Evolutionary conservation across 2,329 filamentous ascomycete species (phyloP), one percentile per base, ranked within the genome.

Genomic region (Aspergillus unguis): DNA sequence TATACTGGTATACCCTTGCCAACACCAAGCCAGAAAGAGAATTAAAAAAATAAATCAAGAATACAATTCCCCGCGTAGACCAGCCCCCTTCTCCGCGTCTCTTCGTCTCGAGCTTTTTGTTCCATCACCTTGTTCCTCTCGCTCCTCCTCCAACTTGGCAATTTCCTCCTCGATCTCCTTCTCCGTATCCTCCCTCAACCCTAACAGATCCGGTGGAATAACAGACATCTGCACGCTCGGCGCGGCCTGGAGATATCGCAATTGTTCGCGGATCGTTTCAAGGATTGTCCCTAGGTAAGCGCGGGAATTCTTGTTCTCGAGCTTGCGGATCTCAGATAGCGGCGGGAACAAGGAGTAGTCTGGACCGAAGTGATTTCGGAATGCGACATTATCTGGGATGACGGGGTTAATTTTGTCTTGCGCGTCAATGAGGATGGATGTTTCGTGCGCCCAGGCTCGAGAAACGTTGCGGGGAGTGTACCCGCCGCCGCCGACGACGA

Each of bases 381-480:
- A 95, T 0, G 91, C 89, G 6, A 92, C 85, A 63, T 95, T 85
- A 33, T 82, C 74, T 0, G 94, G 92, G 28, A 97, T 86, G 9
- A 84, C 80, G 17, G 87, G 82, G 67, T 82, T 76, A 58, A 96
- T 86, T 52, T 83, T 81, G 58, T 87, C 80, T 55, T 87, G 80
- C 52, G 85, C 85, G 60, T 86, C 85, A 57, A 95, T 88, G 55
- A 90, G 90, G 61, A 97, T 90, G 55, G 88, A 88, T 9, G 94
- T 99, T 75, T 99, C 94, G 73, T 95, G 92, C 26, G 92, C 90
- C 94, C 94, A 99, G 29, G 92, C 91, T 49, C 94, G 87, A 38
- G 94, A 94, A 5, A 99, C 94, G 65, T 99, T 99, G 59, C 92
- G 85, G 4, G 94, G 92, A 10, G 94, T 99, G 73, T 99, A 99